Evolutionary conservation across 2,329 filamentous ascomycete species (phyloP).

Genomic region (Coniochaeta hoffmannii): DNA sequence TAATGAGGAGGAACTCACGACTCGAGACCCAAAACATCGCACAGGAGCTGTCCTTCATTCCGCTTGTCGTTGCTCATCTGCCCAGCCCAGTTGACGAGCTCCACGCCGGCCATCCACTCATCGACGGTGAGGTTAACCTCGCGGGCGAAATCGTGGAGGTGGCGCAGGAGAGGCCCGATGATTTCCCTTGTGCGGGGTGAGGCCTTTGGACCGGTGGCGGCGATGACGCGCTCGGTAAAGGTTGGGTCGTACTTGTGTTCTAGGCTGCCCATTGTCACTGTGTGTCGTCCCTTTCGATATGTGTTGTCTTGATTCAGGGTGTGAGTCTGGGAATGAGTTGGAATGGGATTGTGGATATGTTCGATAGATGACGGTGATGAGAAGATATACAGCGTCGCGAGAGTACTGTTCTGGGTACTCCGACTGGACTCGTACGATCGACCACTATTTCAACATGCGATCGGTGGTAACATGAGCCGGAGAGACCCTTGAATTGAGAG

Average conservation of each 20-base stretch:
- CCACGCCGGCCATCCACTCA: constrained; percentile 55
- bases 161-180: constrained; percentile 45
- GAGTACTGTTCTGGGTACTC: no score
- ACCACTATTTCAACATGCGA: no score
- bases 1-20: constrained; percentile 19
- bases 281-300: no score
- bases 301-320: no score
- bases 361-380: no score
- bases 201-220: constrained; percentile 52
- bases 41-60: constrained; percentile 57
- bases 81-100: constrained; percentile 50
- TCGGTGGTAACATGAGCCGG: no score
- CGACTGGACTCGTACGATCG: no score
- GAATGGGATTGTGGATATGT: no score
- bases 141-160: constrained; percentile 57
- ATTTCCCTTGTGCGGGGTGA: constrained; percentile 47
- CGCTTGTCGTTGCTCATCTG: constrained; percentile 49
- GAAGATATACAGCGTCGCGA: no score
- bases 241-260: not conserved
- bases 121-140: constrained; percentile 56
- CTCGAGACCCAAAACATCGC: constrained; percentile 56
- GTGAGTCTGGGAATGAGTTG: not conserved
- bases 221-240: constrained; percentile 54
- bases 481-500: no score
- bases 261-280: not conserved